phyloP scores from a whole-genome alignment of 768 basidiomycete species.

The Plicaturopsis crispa region DNA sequence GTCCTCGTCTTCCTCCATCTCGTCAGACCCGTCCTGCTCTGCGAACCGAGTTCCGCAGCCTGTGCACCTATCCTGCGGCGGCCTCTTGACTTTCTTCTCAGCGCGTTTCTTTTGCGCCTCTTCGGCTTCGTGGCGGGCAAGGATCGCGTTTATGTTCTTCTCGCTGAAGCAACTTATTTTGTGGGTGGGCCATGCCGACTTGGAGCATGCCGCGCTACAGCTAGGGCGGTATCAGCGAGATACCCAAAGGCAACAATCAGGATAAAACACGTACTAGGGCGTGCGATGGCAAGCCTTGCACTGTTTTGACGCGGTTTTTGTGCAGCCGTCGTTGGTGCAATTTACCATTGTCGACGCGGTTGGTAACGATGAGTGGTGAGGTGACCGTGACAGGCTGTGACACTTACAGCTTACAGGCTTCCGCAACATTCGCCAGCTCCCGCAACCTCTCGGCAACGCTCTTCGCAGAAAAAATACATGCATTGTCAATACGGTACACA shows the following conservation, averaged over 20 bases:
- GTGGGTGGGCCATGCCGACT: neutral
- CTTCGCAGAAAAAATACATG: too few relatives aligned
- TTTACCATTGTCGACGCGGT: too few relatives aligned
- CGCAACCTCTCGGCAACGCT: too few relatives aligned
- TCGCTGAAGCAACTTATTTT: neutral
- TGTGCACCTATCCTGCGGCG: neutral
- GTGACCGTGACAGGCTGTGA: too few relatives aligned
- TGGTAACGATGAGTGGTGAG: too few relatives aligned
- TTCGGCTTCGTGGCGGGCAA: neutral
- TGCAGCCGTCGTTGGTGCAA: too few relatives aligned
- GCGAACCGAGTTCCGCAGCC: neutral
- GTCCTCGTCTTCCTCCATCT: neutral
- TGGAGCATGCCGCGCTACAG: neutral
- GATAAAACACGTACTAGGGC: neutral
- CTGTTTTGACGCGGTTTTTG: neutral
- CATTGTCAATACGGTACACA: too few relatives aligned
- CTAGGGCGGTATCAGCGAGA: neutral
- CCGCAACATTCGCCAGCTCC: too few relatives aligned
- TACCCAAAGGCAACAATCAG: neutral
- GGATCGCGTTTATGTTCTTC: neutral
- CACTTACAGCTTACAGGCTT: too few relatives aligned
- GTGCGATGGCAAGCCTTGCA: neutral
- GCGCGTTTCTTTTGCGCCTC: neutral
- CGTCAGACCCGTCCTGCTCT: neutral
- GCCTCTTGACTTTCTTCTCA: neutral